Evolutionary conservation across 2,329 filamentous ascomycete species (phyloP), one percentile per base, ranked within the genome.

Genomic region (Periconia sp.): DNA sequence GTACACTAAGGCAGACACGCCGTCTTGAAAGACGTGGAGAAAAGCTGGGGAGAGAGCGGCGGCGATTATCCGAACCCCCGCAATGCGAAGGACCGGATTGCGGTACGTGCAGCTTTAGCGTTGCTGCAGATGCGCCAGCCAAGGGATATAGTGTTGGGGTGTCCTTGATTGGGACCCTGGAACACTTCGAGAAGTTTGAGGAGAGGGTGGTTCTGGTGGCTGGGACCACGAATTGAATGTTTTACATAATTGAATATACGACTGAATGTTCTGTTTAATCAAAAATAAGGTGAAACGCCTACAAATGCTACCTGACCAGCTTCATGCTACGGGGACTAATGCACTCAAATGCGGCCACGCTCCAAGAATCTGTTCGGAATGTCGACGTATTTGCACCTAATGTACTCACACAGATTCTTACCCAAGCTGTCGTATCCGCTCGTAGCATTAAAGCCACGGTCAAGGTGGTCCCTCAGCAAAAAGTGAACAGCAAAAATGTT

Each of bases 401-500:
- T 46, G 32, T 53, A 60, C 35, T 60, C 56, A n/a, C 48, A 52
- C 12, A 54, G 34, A 30, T 53, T 54, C 41, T 60, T 60, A 5
- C 56, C 54, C 31, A 60, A 42, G 26, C 44, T 48, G 21, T 60
- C 56, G 24, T 51, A 56, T 13, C 42, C 47, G 30, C 43, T 50
- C 7, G 46, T 58, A 13, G 46, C 46, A 22, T 50, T 56, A 39
- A 58, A 52, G 4, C 56, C 56, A 7, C 56, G 46, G 40, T 60
- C 54, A 16, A 60, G 45, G 25, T 56, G 54, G 32, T 58, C 54
- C 19, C 47, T 40, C n/a, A 60, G 38, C 21, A 60, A 40, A 39
- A 57, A 60, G 31, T 60, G 56, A 1, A 60, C 56, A 21, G 56
- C 56, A n/a, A 32, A 36, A n/a, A 60, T 50, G 12, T 51, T 50